phyloP scores from a whole-genome alignment of 1,139 yeast genomes.

The Blastobotrys ciferrii region DNA sequence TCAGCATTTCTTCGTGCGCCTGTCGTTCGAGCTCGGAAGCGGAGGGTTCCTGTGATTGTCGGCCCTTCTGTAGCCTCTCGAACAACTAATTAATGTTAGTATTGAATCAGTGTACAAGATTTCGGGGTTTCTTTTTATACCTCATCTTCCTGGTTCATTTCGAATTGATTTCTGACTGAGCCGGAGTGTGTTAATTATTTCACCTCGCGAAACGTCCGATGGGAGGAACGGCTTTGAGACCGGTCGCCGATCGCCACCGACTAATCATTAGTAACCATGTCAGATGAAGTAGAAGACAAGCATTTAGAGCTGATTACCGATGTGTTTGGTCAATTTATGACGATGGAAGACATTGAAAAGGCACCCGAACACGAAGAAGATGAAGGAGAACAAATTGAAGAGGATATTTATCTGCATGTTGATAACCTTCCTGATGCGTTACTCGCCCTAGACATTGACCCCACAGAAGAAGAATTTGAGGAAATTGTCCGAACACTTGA shows the following conservation, averaged over 20 bases:
- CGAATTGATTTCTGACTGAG: no score
- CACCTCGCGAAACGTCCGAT: no score
- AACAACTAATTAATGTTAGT: conserved; percentile 11
- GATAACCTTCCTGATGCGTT: conserved; percentile 26
- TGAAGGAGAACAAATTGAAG: conserved; percentile 15
- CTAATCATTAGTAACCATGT: neutral
- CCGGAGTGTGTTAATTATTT: no score
- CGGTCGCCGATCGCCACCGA: neutral
- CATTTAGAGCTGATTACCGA: conserved; percentile 26
- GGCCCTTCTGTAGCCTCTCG: conserved; percentile 14
- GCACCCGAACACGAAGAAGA: conserved; percentile 25
- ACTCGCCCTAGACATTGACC: conserved; percentile 26
- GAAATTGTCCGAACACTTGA: conserved; percentile 24
- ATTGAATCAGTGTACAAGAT: neutral
- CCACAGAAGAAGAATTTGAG: conserved; percentile 6
- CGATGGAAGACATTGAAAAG: conserved; percentile 14
- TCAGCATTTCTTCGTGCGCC: conserved; percentile 12
- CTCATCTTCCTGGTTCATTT: conserved; percentile 4
- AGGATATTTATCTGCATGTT: conserved; percentile 23
- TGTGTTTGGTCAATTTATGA: conserved; percentile 34
- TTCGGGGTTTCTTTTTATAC: neutral
- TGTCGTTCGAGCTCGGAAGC: conserved; percentile 4
- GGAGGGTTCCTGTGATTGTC: neutral
- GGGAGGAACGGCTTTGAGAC: neutral
- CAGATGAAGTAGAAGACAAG: conserved; percentile 4